Evolutionary conservation across 2,329 filamentous ascomycete genomes (phyloP).

Genomic region (Fusarium beomiforme): DNA sequence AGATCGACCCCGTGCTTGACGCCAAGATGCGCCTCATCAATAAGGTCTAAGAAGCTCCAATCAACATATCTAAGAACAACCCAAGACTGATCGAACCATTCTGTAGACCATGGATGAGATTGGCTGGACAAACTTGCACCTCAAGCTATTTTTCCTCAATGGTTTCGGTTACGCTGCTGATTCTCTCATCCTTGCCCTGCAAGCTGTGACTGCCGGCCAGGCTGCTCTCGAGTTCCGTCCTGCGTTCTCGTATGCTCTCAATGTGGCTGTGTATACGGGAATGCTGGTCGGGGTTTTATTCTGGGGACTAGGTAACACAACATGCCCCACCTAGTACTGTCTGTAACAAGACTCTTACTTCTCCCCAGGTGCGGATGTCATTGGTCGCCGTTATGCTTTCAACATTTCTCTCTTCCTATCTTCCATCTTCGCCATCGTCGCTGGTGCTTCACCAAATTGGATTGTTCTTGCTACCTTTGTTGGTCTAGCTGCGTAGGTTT

Average conservation of each 20-base stretch:
- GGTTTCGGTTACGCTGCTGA: neutral
- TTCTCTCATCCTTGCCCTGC: neutral
- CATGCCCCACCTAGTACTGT: neutral
- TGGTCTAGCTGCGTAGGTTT: neutral
- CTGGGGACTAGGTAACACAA: neutral
- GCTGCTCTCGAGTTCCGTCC: neutral
- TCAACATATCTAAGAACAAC: rapidly evolving
- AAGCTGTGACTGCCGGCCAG: neutral
- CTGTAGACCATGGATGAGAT: neutral
- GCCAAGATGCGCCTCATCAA: neutral
- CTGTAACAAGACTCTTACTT: neutral
- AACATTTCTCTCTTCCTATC: neutral
- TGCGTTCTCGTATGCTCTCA: neutral
- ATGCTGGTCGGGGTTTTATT: neutral
- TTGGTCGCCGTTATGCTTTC: neutral
- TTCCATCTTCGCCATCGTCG: neutral
- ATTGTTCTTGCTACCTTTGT: neutral
- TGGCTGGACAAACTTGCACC: neutral
- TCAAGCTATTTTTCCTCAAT: neutral
- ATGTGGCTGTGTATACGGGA: neutral
- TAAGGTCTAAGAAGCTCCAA: neutral
- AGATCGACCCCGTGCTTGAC: neutral
- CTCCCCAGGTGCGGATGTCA: neutral
- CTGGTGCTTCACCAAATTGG: neutral
- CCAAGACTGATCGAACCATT: neutral